A percentile compares a stretch with the other conserved stretches of the same genome.
These are phyloP conservation scores for Diversispora epigaea DNA, from an alignment of 192 early-diverging fungal genomes.

Conservation along the genomic window DNA sequence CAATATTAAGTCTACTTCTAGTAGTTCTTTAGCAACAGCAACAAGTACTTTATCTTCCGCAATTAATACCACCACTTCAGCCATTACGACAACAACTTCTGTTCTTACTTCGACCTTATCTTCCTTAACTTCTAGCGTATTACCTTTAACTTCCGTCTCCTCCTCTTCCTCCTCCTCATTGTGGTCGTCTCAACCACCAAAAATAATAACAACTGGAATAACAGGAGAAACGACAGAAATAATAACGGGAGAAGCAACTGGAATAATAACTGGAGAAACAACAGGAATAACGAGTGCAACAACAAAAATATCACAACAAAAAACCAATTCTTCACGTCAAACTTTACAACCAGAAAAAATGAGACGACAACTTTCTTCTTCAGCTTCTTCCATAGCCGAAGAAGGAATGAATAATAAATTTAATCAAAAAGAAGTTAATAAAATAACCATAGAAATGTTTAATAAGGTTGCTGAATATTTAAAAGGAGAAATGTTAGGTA, in stretches of 20 bases:
- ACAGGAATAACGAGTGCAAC: background rate
- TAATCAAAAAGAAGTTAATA: conserved; percentile 36
- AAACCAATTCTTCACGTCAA: background rate
- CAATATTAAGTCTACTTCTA: no score
- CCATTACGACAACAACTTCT: conserved; percentile 12
- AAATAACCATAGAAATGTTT: conserved; percentile 47
- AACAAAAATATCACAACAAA: conserved; percentile 2
- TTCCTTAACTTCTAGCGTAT: conserved; percentile 16
- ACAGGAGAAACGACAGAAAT: conserved; percentile 4
- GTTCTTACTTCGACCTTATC: conserved; percentile 23
- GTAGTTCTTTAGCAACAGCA: no score
- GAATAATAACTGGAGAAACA: conserved; percentile 1
- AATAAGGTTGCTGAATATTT: conserved; percentile 43
- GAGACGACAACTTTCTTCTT: background rate
- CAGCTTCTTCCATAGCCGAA: background rate
- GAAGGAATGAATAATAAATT: background rate
- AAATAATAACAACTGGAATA: background rate
- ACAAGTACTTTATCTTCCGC: no score
- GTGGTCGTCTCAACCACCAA: no score
- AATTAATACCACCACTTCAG: background rate
- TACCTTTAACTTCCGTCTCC: conserved; percentile 12
- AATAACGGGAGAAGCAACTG: no score
- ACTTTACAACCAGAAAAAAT: conserved; percentile 2
- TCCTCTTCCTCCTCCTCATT: no score
- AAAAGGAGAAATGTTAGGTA: conserved; percentile 43